These are phyloP conservation scores for Microbotryum intermedium DNA, from an alignment of 1,284 basidiomycete genomes.

Conservation along the genomic window DNA sequence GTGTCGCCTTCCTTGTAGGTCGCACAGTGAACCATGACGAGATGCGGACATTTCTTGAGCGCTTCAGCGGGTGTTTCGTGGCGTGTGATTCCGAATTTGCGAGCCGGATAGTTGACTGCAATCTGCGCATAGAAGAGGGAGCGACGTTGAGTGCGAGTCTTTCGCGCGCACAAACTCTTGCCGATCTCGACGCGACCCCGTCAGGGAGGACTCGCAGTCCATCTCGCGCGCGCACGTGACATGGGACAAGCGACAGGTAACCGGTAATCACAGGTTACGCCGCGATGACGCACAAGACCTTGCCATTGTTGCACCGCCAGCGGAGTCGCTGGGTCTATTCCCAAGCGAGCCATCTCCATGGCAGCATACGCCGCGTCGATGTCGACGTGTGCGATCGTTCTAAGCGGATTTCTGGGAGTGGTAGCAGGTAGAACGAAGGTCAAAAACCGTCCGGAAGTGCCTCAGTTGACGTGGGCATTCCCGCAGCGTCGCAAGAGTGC, in stretches of 20 bases:
- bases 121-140: conserved; percentile 45
- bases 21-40: conserved; percentile 83
- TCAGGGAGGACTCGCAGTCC: background rate
- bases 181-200: too few relatives aligned
- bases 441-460: too few relatives aligned
- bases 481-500: too few relatives aligned
- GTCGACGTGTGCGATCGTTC: conserved; percentile 76
- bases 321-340: conserved; percentile 49
- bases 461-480: too few relatives aligned
- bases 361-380: conserved; percentile 56
- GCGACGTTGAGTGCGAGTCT: background rate
- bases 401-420: conserved; percentile 38
- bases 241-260: too few relatives aligned
- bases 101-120: conserved; percentile 91
- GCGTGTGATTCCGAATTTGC: conserved; percentile 78
- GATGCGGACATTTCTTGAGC: conserved; percentile 68
- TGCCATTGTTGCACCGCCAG: conserved; percentile 93
- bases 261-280: too few relatives aligned
- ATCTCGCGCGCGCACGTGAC: background rate
- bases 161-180: background rate
- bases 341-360: conserved; percentile 9
- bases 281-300: conserved; percentile 37
- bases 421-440: background rate
- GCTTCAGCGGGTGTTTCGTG: conserved; percentile 31
- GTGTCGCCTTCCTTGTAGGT: conserved; percentile 84